These are phyloP conservation scores for Podospora fimiseda DNA, from an alignment of 495 filamentous ascomycete species.

Conservation along the genomic window DNA sequence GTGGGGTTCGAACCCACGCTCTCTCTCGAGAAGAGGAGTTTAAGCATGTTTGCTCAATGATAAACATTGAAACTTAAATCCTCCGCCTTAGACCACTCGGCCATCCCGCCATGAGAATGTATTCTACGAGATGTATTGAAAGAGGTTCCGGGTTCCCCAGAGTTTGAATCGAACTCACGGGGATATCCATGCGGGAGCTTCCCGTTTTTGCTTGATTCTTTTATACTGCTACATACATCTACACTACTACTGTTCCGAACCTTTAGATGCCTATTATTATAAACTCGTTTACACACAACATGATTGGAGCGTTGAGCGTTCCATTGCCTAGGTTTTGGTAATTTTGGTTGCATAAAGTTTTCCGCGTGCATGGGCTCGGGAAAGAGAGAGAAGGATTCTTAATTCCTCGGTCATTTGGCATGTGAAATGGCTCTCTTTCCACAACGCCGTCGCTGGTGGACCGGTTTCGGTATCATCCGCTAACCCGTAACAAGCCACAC, in stretches of 20 bases:
- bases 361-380: too few species aligned
- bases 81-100: conserved; percentile 18
- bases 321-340: not conserved
- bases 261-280: too few species aligned
- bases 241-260: too few species aligned
- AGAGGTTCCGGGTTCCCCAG: not conserved
- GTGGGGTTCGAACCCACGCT: conserved; percentile 25
- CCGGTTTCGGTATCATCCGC: conserved; percentile 14
- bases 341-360: not conserved
- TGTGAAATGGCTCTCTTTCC: conserved; percentile 15
- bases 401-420: conserved; percentile 4
- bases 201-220: too few species aligned
- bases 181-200: too few species aligned
- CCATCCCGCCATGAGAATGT: conserved; percentile 13
- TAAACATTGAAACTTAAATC: conserved; percentile 14
- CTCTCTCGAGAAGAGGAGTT: conserved; percentile 21
- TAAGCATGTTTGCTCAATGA: conserved; percentile 13
- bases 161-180: not conserved
- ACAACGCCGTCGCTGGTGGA: not conserved
- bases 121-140: not conserved
- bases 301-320: not conserved
- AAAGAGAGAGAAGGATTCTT: not conserved
- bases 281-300: not conserved
- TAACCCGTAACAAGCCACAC: conserved; percentile 15
- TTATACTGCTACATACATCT: too few species aligned